Conservation (phyloP, 2,329 filamentous ascomycete species). For the Trichoderma lentiforme region DNA sequence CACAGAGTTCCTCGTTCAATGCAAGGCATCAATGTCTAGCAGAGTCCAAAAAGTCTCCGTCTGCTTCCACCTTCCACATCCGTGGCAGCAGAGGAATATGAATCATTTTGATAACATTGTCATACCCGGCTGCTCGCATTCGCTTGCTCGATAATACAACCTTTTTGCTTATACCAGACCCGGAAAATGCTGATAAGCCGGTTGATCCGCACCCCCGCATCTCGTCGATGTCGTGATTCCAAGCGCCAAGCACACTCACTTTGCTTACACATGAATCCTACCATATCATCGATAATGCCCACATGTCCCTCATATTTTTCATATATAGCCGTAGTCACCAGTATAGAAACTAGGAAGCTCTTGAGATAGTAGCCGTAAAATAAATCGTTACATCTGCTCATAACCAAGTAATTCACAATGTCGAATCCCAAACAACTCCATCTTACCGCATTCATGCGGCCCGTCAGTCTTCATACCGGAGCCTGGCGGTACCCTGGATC, state of each 20-base stretch:
- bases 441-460: constrained; percentile 58
- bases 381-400: background rate
- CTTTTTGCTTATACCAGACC: background rate
- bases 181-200: background rate
- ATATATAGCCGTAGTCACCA: background rate
- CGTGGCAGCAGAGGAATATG: background rate
- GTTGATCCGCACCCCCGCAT: constrained; percentile 13
- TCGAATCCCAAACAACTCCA: constrained; percentile 40
- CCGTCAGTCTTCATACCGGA: constrained; percentile 53
- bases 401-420: constrained; percentile 7
- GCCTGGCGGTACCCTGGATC: constrained; percentile 55
- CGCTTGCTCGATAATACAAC: background rate
- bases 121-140: background rate
- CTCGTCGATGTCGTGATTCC: constrained; percentile 16
- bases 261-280: background rate
- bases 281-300: background rate
- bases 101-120: background rate
- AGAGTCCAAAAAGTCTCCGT: background rate
- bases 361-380: background rate
- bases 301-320: background rate
- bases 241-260: background rate
- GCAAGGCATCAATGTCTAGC: background rate
- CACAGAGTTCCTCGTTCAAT: background rate
- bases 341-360: background rate
- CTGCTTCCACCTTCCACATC: background rate